Percentiles rank a stretch among this genome's conserved stretches.
These are phyloP conservation scores for Phenoliferia sp. DNA, from an alignment of 1,284 basidiomycete genomes.

Conservation along the genomic window DNA sequence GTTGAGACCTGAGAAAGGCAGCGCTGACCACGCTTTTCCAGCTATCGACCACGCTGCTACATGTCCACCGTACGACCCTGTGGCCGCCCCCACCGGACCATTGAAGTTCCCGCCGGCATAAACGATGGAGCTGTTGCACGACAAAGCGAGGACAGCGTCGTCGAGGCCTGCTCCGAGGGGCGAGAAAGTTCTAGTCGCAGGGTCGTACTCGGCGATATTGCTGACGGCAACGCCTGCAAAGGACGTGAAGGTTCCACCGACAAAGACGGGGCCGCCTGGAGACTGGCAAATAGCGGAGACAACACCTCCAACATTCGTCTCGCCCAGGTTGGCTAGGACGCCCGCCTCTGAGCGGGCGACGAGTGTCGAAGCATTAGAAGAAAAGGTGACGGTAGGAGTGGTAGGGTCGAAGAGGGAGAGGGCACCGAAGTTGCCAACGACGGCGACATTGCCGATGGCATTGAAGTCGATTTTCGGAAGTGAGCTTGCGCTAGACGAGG, in stretches of 20 bases:
- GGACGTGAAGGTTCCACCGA: constrained; percentile 41
- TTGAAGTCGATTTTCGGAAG: constrained; percentile 76
- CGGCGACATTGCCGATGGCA: constrained; percentile 76
- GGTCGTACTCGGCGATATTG: constrained; percentile 71
- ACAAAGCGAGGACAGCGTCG: constrained; percentile 68
- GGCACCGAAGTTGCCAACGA: constrained; percentile 80
- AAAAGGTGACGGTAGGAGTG: constrained; percentile 33
- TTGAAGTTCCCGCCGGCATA: constrained; percentile 81
- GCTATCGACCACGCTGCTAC: constrained; percentile 74
- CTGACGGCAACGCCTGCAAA: constrained; percentile 50
- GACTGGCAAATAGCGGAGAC: constrained; percentile 40
- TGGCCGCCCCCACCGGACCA: constrained; percentile 40
- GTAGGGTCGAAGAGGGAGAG: constrained; percentile 62
- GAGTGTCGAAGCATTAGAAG: constrained; percentile 34
- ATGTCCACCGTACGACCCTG: constrained; percentile 48
- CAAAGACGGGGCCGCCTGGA: constrained; percentile 34
- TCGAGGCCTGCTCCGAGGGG: constrained; percentile 68
- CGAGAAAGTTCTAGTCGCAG: constrained; percentile 60
- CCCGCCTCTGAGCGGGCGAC: constrained; percentile 37
- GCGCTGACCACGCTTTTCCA: constrained; percentile 62
- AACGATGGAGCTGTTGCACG: constrained; percentile 70
- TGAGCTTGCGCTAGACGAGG: constrained; percentile 5
- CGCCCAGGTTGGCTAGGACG: constrained; percentile 35
- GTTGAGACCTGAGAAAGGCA: constrained; percentile 76
- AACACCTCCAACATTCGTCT: constrained; percentile 39